These are phyloP conservation scores for Fusarium sp. DNA, from an alignment of 2,329 filamentous ascomycete species.

Conservation along the genomic window DNA sequence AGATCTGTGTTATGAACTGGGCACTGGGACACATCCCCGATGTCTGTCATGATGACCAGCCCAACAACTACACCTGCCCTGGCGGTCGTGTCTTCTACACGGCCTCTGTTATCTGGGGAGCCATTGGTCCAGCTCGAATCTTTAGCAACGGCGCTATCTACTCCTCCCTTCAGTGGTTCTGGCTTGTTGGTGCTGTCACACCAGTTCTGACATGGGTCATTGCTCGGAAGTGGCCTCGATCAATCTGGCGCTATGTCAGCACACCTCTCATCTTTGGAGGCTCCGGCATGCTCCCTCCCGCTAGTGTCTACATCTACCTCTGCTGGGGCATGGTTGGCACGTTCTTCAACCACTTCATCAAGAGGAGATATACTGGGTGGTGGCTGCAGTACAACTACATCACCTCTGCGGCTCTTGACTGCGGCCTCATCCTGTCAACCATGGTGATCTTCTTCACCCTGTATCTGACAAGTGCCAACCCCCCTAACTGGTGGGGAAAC, in stretches of 20 bases:
- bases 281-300: conserved; percentile 71
- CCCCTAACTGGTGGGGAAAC: conserved; percentile 74
- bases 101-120: conserved; percentile 77
- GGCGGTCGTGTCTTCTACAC: conserved; percentile 71
- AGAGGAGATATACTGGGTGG: conserved; percentile 74
- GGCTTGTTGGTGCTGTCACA: conserved; percentile 71
- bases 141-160: conserved; percentile 74
- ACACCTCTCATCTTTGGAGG: conserved; percentile 76
- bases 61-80: conserved; percentile 67
- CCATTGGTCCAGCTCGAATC: conserved; percentile 76
- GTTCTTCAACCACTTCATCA: conserved; percentile 75
- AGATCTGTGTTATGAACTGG: conserved; percentile 75
- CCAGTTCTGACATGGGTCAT: conserved; percentile 73
- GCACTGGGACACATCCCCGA: conserved; percentile 69
- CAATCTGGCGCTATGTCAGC: conserved; percentile 72
- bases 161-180: conserved; percentile 74
- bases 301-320: conserved; percentile 76
- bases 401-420: conserved; percentile 76
- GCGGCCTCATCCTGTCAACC: conserved; percentile 72
- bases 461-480: conserved; percentile 65
- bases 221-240: conserved; percentile 70
- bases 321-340: conserved; percentile 76
- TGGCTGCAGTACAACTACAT: conserved; percentile 85
- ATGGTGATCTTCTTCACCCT: conserved; percentile 78
- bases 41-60: conserved; percentile 66